Base-by-base conservation (phyloP, 1,139 yeast genomes). In the Kazachstania sp. region DNA sequence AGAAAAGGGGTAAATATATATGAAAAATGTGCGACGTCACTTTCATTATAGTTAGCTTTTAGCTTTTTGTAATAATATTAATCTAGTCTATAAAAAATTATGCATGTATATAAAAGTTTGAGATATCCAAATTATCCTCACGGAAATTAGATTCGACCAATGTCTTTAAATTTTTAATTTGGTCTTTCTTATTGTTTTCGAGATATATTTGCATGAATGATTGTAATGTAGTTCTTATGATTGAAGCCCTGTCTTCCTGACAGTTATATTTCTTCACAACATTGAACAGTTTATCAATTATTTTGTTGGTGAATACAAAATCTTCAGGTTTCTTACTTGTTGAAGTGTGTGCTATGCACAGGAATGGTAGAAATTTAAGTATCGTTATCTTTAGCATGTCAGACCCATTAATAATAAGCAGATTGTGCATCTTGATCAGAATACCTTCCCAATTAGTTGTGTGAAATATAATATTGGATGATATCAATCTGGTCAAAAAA, bases 351-450 rank as follows among this genome's bases (percentile, higher is more conserved):
- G 53, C 45, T 7, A 53, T 40, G 6, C 50, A 51, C 8, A 61
- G 44, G 29, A 46, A 48, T 3, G 65, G 59, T 16, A 61, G 41
- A 11, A 58, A 40, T 28, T 45, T 51, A 6, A 59, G 34, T 2
- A 55, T 44, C 8, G 50, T 41, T 4, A 45, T 35, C 34, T 46
- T 55, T 13, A 63, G 30, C 13, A 45, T 16, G 5, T 39, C 40
- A 34, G 48, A 50, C 15, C 52, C 52, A 28, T 54, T 55, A n/a
- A 58, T 15, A 13, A 63, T 47, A 52, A 79, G 83, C 37, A 81
- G 58, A 57, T 82, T 81, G 63, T 75, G 78, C n/a, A 77, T 62
- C 48, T 80, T 70, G 1, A 77, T 71, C 53, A 67, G 81, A 2
- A 80, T 60, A 0, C 73, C 70, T 23, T 67, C 59, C 40, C 68